Evolutionary conservation across 78 protist genomes (phyloP).

Genomic region (Isochrysis galbana): DNA sequence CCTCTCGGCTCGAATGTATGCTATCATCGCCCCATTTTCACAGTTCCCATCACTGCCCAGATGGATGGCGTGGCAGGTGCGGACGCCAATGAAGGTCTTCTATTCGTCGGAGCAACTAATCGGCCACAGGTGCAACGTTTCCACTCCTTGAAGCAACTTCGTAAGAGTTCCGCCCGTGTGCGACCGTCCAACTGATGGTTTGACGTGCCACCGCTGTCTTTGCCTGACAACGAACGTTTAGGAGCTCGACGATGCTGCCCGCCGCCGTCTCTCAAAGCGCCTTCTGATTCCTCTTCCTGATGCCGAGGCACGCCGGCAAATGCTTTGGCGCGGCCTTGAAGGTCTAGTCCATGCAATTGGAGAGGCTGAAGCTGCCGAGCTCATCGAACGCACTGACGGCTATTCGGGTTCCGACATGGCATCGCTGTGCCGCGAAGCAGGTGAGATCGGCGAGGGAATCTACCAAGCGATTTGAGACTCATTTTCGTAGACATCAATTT

Average conservation of each 20-base stretch:
- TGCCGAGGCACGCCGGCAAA: slow-evolving; percentile 54
- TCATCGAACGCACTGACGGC: slow-evolving; percentile 43
- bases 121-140: slow-evolving; percentile 92
- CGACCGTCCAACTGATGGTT: too few relatives aligned
- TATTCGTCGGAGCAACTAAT: slow-evolving; percentile 77
- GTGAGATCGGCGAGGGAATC: too few relatives aligned
- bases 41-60: too few relatives aligned
- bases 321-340: slow-evolving; percentile 36
- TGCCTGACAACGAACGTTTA: too few relatives aligned
- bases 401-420: slow-evolving; percentile 78
- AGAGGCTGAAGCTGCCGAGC: not conserved
- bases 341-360: not conserved
- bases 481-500: too few relatives aligned
- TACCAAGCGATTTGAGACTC: too few relatives aligned
- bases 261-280: slow-evolving; percentile 75
- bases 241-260: slow-evolving; percentile 91
- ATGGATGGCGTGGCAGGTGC: slow-evolving; percentile 65
- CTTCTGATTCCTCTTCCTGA: slow-evolving; percentile 86
- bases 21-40: too few relatives aligned
- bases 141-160: too few relatives aligned
- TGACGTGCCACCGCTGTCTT: too few relatives aligned
- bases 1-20: too few relatives aligned
- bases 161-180: too few relatives aligned
- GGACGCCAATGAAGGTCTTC: not conserved
- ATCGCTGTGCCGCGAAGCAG: slow-evolving; percentile 77